Percentiles rank a stretch among this genome's conserved stretches.
Conservation (phyloP, 495 filamentous ascomycete species). For the Aspergillus kassunensis region DNA sequence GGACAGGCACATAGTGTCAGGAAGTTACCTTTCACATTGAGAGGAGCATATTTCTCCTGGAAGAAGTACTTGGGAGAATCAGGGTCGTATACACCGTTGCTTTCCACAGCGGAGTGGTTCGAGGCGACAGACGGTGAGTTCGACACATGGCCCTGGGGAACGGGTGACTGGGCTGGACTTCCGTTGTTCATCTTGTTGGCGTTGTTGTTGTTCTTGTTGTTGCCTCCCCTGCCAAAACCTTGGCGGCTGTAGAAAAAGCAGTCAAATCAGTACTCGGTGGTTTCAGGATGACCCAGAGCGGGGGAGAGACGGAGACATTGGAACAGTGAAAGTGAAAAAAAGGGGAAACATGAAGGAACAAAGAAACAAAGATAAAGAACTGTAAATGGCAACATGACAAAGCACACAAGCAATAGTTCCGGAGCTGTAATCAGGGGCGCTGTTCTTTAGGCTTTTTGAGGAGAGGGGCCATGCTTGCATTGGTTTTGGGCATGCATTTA, state of each 20-base stretch:
- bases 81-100: constrained; percentile 44
- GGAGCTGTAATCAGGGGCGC: constrained; percentile 5
- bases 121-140: constrained; percentile 55
- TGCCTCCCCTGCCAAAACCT: constrained; percentile 49
- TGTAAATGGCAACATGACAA: neutral
- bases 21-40: constrained; percentile 94
- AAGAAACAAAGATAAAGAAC: constrained; percentile 1
- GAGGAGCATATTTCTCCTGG: constrained; percentile 72
- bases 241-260: constrained; percentile 38
- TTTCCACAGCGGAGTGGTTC: constrained; percentile 47
- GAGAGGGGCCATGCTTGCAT: constrained; percentile 8
- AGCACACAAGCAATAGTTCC: neutral
- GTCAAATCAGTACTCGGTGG: constrained; percentile 33
- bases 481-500: constrained; percentile 14
- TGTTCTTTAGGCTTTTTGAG: constrained; percentile 10
- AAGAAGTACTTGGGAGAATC: constrained; percentile 67
- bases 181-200: constrained; percentile 45
- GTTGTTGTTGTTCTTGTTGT: constrained; percentile 47
- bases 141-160: constrained; percentile 51
- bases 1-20: constrained; percentile 90
- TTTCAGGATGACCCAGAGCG: constrained; percentile 41
- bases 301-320: constrained; percentile 18
- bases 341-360: constrained; percentile 1
- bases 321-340: constrained; percentile 6
- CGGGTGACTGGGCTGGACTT: constrained; percentile 44